These are phyloP conservation scores for Phoenix dactylifera DNA, from an alignment of 176 grass and related monocot species.

Conservation along the genomic window DNA sequence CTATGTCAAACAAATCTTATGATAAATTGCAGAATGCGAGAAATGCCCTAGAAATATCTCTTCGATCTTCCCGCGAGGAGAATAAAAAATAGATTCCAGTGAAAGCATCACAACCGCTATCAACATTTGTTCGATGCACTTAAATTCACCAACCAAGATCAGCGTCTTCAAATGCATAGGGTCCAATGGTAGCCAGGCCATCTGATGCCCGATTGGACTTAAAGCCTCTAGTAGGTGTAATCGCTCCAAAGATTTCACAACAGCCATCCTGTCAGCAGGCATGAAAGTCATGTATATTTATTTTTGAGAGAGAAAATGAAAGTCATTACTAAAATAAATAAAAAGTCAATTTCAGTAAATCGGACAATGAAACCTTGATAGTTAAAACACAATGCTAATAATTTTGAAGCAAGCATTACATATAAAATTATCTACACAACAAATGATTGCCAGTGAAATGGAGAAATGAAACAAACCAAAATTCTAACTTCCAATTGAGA, in stretches of 20 bases:
- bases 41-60: slow-evolving; percentile 34
- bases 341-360: neutral
- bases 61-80: slow-evolving; percentile 75
- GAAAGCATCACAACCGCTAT: slow-evolving; percentile 97
- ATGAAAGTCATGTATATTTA: slow-evolving; percentile 2
- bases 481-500: no score
- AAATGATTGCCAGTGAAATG: no score
- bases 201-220: slow-evolving; percentile 71
- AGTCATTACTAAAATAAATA: slow-evolving; percentile 10
- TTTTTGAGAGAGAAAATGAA: neutral
- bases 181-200: slow-evolving; percentile 90
- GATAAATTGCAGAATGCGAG: no score
- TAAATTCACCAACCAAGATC: slow-evolving; percentile 64
- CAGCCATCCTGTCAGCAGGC: slow-evolving; percentile 47
- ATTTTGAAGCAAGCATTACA: no score
- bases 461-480: no score
- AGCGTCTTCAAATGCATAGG: slow-evolving; percentile 88
- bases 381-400: no score
- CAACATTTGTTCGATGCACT: slow-evolving; percentile 97
- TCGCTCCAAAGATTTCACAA: slow-evolving; percentile 92
- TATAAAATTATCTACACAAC: no score
- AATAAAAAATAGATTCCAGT: slow-evolving; percentile 91
- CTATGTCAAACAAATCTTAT: no score
- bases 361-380: neutral
- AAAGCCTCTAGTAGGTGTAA: slow-evolving; percentile 68